Evolutionary conservation across 306 rosid genomes (phyloP), one percentile per base, ranked within the genome.

Genomic region (Vigna unguiculata): DNA sequence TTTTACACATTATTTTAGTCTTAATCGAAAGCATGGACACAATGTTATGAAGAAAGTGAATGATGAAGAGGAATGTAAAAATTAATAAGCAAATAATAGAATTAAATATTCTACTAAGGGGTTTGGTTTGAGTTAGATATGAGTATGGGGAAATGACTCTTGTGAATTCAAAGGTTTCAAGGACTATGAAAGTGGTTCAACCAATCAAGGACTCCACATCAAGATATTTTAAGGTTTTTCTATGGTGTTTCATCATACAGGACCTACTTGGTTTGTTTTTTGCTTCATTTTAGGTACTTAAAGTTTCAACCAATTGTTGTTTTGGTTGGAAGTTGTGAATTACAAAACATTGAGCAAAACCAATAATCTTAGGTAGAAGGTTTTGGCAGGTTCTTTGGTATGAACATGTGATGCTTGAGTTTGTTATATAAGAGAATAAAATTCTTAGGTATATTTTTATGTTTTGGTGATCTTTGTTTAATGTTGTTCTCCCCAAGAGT

Each of bases 71-170:
- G 34, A 30, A 74, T 24, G 21, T 15, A 20, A 30, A 47, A 46
- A 32, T 10, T 8, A 41, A 7, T 7, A 28, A 13, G 6, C 7
- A 59, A 59, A 28, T 14, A 59, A 14, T 55, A 2, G 2, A 55
- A 55, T 65, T 53, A 48, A 47, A 48, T 49, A 22, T 34, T 32
- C 9, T 11, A 17, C 36, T 7, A 21, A 60, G 58, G 12, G 32
- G 71, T 61, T 61, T 79, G 73, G 67, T 79, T 79, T 51, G 65
- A 71, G 40, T 34, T 34, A 34, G 40, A 34, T 32, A 32, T 7
- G 36, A 32, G 36, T 66, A 24, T 28, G 32, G 32, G 4, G 32
- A 28, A 28, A 28, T 28, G 32, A 28, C 5, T 28, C 0, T 28
- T 28, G 4, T 5, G 0, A 28, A 28, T 0, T 28, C 32, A 17